Percentiles rank a stretch among this genome's conserved stretches.
Evolutionary conservation across 306 rosid species (phyloP).

Genomic region (Corylus heterophylla): DNA sequence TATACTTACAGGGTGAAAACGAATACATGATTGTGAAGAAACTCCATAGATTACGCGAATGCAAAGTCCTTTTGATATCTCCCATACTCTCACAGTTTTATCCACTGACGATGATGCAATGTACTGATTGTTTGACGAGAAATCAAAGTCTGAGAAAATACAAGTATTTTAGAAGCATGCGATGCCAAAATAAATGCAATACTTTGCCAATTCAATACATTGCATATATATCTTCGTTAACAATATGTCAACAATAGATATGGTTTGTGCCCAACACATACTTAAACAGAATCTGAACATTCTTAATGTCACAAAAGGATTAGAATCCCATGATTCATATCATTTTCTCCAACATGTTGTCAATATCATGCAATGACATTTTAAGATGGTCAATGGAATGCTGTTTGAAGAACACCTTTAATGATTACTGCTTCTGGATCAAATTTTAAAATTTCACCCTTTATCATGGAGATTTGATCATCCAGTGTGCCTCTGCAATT

Average conservation of each 20-base stretch:
- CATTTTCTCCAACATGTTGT: background rate
- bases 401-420: background rate
- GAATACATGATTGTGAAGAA: constrained; percentile 84
- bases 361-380: background rate
- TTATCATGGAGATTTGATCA: background rate
- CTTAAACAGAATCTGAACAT: background rate
- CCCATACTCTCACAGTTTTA: constrained; percentile 97
- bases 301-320: background rate
- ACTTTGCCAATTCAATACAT: background rate
- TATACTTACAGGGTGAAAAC: constrained; percentile 96
- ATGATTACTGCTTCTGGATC: background rate
- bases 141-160: constrained; percentile 87
- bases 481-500: background rate
- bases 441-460: background rate
- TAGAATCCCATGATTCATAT: background rate
- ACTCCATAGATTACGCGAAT: constrained; percentile 97
- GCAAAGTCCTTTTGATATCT: constrained; percentile 81
- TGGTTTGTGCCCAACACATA: constrained; percentile 6
- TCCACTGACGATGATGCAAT: constrained; percentile 93
- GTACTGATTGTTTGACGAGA: constrained; percentile 92
- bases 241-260: background rate
- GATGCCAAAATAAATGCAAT: constrained; percentile 5
- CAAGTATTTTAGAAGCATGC: constrained; percentile 31
- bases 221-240: background rate
- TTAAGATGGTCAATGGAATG: background rate